These are phyloP conservation scores for Fagus crenata DNA, from an alignment of 306 rosid species.

Conservation along the genomic window DNA sequence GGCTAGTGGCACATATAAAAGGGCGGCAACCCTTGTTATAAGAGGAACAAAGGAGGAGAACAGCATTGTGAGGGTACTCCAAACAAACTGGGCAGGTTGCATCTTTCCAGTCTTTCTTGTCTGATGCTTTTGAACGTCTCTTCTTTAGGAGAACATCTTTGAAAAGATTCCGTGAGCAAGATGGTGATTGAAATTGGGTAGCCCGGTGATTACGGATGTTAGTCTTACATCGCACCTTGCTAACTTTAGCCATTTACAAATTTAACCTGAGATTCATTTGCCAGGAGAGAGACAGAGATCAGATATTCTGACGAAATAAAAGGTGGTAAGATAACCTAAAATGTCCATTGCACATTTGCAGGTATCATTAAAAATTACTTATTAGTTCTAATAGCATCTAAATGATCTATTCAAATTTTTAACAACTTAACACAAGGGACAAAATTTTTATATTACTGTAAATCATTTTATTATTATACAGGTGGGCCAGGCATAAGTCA, in stretches of 20 bases:
- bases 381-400: background rate
- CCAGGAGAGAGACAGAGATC: slow-evolving; percentile 7
- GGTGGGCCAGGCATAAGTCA: background rate
- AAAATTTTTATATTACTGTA: background rate
- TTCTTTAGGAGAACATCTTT: slow-evolving; percentile 50
- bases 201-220: slow-evolving; percentile 33
- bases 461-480: background rate
- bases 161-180: slow-evolving; percentile 42
- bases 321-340: background rate
- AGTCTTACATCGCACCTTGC: slow-evolving; percentile 41
- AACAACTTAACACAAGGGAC: background rate
- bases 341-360: background rate
- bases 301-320: background rate
- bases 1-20: slow-evolving; percentile 93
- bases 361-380: background rate
- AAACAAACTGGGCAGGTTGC: slow-evolving; percentile 88
- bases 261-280: slow-evolving; percentile 28
- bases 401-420: background rate
- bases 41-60: slow-evolving; percentile 95
- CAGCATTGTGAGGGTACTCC: slow-evolving; percentile 98
- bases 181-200: slow-evolving; percentile 37
- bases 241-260: slow-evolving; percentile 50
- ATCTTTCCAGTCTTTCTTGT: slow-evolving; percentile 81
- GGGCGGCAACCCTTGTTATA: slow-evolving; percentile 97
- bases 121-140: slow-evolving; percentile 45